Conservation (phyloP, 805 yeast genomes). For the Teunomyces stri region DNA sequence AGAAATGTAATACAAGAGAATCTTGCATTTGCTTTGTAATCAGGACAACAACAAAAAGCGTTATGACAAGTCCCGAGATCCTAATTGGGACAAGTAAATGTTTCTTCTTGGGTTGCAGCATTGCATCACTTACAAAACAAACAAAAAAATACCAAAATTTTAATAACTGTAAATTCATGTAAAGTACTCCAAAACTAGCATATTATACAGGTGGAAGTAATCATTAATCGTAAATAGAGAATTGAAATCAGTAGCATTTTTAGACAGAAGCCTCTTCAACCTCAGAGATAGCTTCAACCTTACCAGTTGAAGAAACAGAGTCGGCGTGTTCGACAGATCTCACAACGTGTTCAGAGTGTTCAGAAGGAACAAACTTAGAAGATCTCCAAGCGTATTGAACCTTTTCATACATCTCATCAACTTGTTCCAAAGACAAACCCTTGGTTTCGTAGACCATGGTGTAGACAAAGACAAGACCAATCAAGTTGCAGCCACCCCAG, state of each 20-base stretch:
- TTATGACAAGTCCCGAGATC: too few species aligned
- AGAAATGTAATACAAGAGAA: background rate
- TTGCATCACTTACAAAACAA: background rate
- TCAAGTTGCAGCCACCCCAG: conserved; percentile 41
- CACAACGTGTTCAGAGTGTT: conserved; percentile 35
- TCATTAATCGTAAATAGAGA: background rate
- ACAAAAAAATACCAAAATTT: background rate
- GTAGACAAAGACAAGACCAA: conserved; percentile 34
- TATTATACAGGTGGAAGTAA: conserved; percentile 1
- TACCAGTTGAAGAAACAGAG: conserved; percentile 15
- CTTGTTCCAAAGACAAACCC: conserved; percentile 42
- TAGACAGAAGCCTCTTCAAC: conserved; percentile 29
- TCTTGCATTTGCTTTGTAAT: too few species aligned
- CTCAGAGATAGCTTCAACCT: conserved; percentile 25
- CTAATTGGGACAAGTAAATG: too few species aligned
- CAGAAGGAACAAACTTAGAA: conserved; percentile 27
- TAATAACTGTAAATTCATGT: background rate
- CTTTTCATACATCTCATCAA: conserved; percentile 37
- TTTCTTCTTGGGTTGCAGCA: background rate
- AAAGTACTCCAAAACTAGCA: background rate
- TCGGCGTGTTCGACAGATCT: conserved; percentile 19
- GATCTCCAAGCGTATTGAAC: conserved; percentile 36
- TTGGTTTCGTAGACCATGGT: conserved; percentile 38
- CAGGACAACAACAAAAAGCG: too few species aligned
- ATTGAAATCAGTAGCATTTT: background rate